These are phyloP conservation scores for Apophysomyces ossiformis DNA, from an alignment of 371 early-diverging fungal species.

Conservation along the genomic window DNA sequence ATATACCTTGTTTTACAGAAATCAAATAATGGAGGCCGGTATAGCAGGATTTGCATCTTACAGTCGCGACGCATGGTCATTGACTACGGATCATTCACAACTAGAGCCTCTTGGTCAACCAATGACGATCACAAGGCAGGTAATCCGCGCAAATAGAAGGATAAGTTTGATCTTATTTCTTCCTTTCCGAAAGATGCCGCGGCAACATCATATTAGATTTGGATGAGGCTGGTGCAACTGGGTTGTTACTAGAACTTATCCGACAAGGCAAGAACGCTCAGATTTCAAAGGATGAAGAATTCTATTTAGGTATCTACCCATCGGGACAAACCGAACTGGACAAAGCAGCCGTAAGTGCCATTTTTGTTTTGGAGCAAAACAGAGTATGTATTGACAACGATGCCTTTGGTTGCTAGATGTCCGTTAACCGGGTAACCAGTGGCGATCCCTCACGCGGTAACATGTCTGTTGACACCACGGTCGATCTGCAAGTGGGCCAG, in stretches of 20 bases:
- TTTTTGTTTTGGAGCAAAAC: neutral
- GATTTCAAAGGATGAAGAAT: conserved; percentile 60
- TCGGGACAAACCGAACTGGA: conserved; percentile 9
- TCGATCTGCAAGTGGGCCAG: conserved; percentile 66
- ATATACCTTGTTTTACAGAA: conserved; percentile 62
- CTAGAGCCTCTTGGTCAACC: conserved; percentile 57
- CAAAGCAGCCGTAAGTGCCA: neutral
- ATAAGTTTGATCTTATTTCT: neutral
- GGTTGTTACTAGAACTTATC: conserved; percentile 60
- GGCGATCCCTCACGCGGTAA: conserved; percentile 81
- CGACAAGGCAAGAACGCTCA: conserved; percentile 31
- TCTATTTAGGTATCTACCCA: conserved; percentile 55
- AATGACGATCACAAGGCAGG: conserved; percentile 59
- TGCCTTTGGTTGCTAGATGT: conserved; percentile 23
- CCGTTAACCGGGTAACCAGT: conserved; percentile 68
- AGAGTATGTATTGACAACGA: neutral
- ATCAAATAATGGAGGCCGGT: conserved; percentile 58
- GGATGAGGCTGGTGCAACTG: conserved; percentile 67
- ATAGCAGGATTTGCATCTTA: conserved; percentile 64
- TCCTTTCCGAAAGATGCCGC: conserved; percentile 48
- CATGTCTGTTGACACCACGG: conserved; percentile 73
- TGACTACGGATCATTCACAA: conserved; percentile 40
- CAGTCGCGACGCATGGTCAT: neutral
- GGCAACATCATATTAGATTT: conserved; percentile 78
- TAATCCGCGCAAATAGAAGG: neutral